A percentile compares a stretch with the other conserved stretches of the same genome.
These are phyloP conservation scores for Hericium erinaceus DNA, from an alignment of 768 basidiomycete species.

Conservation along the genomic window DNA sequence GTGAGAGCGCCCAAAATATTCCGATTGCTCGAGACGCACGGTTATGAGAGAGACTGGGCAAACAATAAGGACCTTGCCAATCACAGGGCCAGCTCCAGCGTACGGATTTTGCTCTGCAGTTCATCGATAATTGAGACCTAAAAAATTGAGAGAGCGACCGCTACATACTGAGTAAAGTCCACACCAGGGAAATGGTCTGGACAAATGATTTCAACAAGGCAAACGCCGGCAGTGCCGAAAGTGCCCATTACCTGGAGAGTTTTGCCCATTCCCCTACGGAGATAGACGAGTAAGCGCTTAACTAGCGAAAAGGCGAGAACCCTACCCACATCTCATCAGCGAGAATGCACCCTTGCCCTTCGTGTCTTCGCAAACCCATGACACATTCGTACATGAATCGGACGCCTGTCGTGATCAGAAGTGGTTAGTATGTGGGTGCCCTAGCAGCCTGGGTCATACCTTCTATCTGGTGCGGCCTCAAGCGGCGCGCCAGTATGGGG, in stretches of 20 bases:
- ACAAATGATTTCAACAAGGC: slow-evolving; percentile 4
- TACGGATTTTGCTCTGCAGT: slow-evolving; percentile 77
- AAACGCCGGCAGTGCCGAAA: neutral
- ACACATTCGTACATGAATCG: slow-evolving; percentile 93
- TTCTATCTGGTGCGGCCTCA: slow-evolving; percentile 88
- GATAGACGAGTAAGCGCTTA: slow-evolving; percentile 1
- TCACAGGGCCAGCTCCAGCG: slow-evolving; percentile 38
- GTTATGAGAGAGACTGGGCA: slow-evolving; percentile 88
- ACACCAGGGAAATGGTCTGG: slow-evolving; percentile 85
- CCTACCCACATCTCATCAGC: slow-evolving; percentile 84
- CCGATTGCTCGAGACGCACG: slow-evolving; percentile 32
- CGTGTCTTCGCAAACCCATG: slow-evolving; percentile 88
- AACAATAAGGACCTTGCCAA: slow-evolving; percentile 83
- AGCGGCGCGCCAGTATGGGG: slow-evolving; percentile 63
- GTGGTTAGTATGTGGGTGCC: neutral
- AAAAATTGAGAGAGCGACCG: neutral
- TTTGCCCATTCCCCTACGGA: slow-evolving; percentile 89
- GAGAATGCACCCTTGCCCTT: slow-evolving; percentile 89
- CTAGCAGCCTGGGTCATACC: slow-evolving; percentile 32
- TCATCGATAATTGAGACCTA: neutral
- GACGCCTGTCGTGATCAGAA: slow-evolving; percentile 37
- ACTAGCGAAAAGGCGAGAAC: neutral
- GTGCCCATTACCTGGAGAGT: slow-evolving; percentile 56
- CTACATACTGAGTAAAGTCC: slow-evolving; percentile 79
- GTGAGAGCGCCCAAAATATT: neutral